Evolutionary conservation across 2,329 filamentous ascomycete species (phyloP).

Genomic region (Pseudogymnoascus sp.): DNA sequence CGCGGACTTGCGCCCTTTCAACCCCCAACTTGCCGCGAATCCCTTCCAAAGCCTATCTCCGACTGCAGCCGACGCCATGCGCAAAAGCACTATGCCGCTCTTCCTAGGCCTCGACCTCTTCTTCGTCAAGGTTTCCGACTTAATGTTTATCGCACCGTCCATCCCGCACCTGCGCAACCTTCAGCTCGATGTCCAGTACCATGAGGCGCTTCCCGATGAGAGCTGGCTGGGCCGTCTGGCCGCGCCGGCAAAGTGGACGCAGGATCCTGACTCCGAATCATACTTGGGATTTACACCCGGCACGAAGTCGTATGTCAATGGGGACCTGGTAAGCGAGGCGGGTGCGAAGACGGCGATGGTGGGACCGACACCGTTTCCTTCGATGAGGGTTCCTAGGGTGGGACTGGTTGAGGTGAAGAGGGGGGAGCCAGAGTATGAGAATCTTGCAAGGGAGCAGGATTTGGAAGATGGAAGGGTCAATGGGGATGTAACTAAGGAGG

Average conservation of each 20-base stretch:
- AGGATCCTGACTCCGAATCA: slow-evolving; percentile 47
- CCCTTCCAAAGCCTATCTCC: not conserved
- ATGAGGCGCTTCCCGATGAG: slow-evolving; percentile 33
- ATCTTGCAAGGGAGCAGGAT: slow-evolving; percentile 44
- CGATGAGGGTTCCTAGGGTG: slow-evolving; percentile 43
- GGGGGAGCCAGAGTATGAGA: slow-evolving; percentile 46
- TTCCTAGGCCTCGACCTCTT: slow-evolving; percentile 54
- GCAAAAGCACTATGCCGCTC: slow-evolving; percentile 11
- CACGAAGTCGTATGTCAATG: slow-evolving; percentile 51
- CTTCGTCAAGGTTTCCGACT: slow-evolving; percentile 59
- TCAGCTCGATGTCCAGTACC: slow-evolving; percentile 49
- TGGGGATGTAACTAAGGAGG: not conserved
- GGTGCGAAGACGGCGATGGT: slow-evolving; percentile 38
- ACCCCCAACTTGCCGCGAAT: slow-evolving; percentile 40
- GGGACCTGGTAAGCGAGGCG: slow-evolving; percentile 44
- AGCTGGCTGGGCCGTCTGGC: slow-evolving; percentile 12
- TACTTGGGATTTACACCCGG: slow-evolving; percentile 47
- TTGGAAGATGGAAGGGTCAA: not conserved
- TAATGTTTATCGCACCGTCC: slow-evolving; percentile 50
- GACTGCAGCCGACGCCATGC: slow-evolving; percentile 37
- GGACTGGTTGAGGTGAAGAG: slow-evolving; percentile 41
- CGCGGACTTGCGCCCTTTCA: slow-evolving; percentile 43
- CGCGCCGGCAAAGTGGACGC: slow-evolving; percentile 44
- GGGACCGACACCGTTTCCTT: slow-evolving; percentile 47
- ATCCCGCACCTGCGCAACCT: slow-evolving; percentile 51